These are phyloP conservation scores for Nicotiana tabacum DNA, from an alignment of 257 asterid species.

Conservation along the genomic window DNA sequence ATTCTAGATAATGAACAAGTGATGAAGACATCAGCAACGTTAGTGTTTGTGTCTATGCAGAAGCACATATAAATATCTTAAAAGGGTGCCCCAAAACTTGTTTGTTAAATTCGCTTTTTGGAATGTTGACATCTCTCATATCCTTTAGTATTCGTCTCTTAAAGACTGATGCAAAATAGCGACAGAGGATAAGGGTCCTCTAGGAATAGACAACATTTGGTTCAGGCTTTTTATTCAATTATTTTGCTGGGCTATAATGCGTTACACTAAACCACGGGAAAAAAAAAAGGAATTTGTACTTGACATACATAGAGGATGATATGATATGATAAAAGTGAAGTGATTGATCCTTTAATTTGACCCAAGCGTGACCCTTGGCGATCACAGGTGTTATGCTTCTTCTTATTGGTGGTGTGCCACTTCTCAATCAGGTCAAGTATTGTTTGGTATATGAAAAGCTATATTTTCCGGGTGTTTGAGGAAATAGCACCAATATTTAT, in stretches of 20 bases:
- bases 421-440: not conserved
- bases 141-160: not conserved
- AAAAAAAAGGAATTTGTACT: not conserved
- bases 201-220: slow-evolving; percentile 11
- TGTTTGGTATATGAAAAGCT: too few species aligned
- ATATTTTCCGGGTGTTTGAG: too few species aligned
- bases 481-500: too few species aligned
- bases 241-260: not conserved
- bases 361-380: slow-evolving; percentile 1
- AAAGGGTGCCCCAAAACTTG: not conserved
- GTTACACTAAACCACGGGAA: not conserved
- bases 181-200: slow-evolving; percentile 7
- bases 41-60: not conserved
- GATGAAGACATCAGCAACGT: not conserved
- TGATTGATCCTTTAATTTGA: slow-evolving; percentile 1
- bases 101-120: not conserved
- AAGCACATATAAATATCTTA: not conserved
- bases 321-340: not conserved
- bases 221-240: not conserved
- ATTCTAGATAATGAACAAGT: not conserved
- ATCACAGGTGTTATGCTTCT: not conserved
- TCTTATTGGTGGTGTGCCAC: not conserved
- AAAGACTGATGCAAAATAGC: not conserved
- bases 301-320: not conserved
- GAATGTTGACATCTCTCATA: not conserved